Conservation (phyloP, 2,329 filamentous ascomycete genomes). For the Mycocentrospora acerina region DNA sequence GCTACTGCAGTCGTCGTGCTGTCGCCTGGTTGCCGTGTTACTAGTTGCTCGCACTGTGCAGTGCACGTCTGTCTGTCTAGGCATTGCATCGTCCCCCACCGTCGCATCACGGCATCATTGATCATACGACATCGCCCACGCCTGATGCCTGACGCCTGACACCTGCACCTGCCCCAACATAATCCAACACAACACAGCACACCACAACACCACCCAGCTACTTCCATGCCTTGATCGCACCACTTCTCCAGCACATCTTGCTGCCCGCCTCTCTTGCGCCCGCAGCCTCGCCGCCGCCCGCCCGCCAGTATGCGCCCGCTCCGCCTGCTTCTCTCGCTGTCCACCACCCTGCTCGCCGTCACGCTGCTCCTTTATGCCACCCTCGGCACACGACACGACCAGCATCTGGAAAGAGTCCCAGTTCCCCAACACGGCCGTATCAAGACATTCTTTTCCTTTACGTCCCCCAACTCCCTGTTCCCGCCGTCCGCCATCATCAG, state of each 20-base stretch:
- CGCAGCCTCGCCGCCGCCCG: slow-evolving; percentile 2
- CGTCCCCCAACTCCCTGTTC: slow-evolving; percentile 78
- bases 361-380: slow-evolving; percentile 47
- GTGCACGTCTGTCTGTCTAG: too few relatives aligned
- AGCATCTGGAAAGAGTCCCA: slow-evolving; percentile 16
- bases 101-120: slow-evolving; percentile 22
- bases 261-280: slow-evolving; percentile 13
- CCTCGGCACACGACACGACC: slow-evolving; percentile 22
- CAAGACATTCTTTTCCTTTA: slow-evolving; percentile 51
- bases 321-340: slow-evolving; percentile 44
- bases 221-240: slow-evolving; percentile 23
- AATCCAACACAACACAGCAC: too few relatives aligned
- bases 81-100: too few relatives aligned
- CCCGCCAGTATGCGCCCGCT: slow-evolving; percentile 38
- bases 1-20: too few relatives aligned
- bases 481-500: slow-evolving; percentile 94
- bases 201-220: slow-evolving; percentile 8
- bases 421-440: slow-evolving; percentile 30
- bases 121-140: too few relatives aligned
- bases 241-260: slow-evolving; percentile 26
- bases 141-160: too few relatives aligned
- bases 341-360: slow-evolving; percentile 46
- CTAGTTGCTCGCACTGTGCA: too few relatives aligned
- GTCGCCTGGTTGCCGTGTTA: too few relatives aligned
- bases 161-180: too few relatives aligned